Evolutionary conservation across 352 stramenopile genomes (phyloP), one percentile per base, ranked within the genome.

Genomic region (Phytophthora colocasiae): DNA sequence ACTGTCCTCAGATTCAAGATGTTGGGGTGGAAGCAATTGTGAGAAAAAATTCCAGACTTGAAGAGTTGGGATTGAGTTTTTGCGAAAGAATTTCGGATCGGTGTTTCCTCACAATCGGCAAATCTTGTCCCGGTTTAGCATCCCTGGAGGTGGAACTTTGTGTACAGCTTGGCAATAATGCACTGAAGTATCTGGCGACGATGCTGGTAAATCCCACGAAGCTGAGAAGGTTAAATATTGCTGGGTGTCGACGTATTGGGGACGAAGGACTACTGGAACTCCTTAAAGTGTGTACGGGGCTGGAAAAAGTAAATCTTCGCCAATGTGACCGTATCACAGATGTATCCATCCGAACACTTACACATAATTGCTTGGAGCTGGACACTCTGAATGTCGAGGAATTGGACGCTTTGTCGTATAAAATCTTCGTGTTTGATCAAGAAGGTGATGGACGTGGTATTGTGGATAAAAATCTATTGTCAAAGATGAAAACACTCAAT

Each of bases 321-420:
- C 75, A 79, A 27, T 95, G 91, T 31, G 89, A 97, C 57, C 85
- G 83, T n/a, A 72, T 98, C 12, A 97, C 92, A 0, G 86, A 97
- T 49, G 12, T 69, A 0, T 92, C 87, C 9, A 56, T 95, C 14
- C 73, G 80, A 14, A 56, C 70, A 0, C 65, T 97, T 17, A 97
- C 85, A 1, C 90, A 97, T 60, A 91, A 96, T 60, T 96, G 85
- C 17, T 72, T 96, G 31, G 76, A 96, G 14, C 64, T 98, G 0
- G 75, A 95, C 39, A 44, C 60, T 4, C 61, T 98, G 11, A 85
- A 92, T 31, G 55, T 97, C n/a, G 85, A 97, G 51, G 93, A 98
- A 12, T 59, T 98, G 24, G 73, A 70, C 22, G 52, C 73, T 0
- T 49, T 91, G 12, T 91, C 83, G 3, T 83, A 94, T 63, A 85